Evolutionary conservation across 2,329 filamentous ascomycete species (phyloP).

Genomic region (Hymenoscyphus scutula): DNA sequence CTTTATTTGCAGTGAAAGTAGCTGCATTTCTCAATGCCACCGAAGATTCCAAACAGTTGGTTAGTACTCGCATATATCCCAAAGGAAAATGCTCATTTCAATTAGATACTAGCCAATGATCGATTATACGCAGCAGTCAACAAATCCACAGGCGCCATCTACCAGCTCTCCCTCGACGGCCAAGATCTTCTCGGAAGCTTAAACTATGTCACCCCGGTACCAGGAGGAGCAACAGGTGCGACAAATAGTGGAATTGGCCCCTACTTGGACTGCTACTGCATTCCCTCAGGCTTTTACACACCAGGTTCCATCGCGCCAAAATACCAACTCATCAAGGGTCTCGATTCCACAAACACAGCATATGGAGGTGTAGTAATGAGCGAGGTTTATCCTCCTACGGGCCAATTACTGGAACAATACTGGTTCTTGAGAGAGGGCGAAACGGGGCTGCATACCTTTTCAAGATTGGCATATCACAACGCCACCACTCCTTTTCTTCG

Average conservation of each 20-base stretch:
- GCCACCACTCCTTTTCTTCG: conserved; percentile 53
- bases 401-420: conserved; percentile 60
- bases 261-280: conserved; percentile 64
- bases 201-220: conserved; percentile 22
- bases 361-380: conserved; percentile 60
- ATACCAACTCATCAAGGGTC: conserved; percentile 51
- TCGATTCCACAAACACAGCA: conserved; percentile 47
- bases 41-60: conserved; percentile 34
- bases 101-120: conserved; percentile 42
- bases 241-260: conserved; percentile 51
- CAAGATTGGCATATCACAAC: conserved; percentile 58
- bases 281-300: conserved; percentile 57
- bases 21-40: conserved; percentile 29
- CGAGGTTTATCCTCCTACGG: conserved; percentile 56
- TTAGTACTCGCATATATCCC: not conserved
- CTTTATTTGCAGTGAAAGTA: not conserved
- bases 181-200: conserved; percentile 52
- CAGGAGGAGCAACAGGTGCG: conserved; percentile 29
- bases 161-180: conserved; percentile 44
- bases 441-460: conserved; percentile 61
- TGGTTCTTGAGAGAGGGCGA: conserved; percentile 63
- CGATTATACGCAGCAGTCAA: conserved; percentile 44
- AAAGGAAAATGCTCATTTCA: not conserved
- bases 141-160: conserved; percentile 43
- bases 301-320: conserved; percentile 49